Evolutionary conservation across 2,329 filamentous ascomycete genomes (phyloP).

Genomic region (Aspergillus tubingensis): DNA sequence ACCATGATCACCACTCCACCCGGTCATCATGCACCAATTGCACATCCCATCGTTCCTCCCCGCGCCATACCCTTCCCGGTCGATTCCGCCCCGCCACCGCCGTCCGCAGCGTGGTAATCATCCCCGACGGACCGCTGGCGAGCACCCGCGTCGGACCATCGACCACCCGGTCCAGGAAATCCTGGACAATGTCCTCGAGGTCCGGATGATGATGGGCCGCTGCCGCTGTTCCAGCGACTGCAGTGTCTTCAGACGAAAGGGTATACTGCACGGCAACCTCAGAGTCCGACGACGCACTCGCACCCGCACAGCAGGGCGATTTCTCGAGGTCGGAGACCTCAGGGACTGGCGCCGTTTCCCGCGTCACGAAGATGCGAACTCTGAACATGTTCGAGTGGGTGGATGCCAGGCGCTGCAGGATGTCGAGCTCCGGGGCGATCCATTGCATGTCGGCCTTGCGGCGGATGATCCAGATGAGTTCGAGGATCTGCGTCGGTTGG

Average conservation of each 20-base stretch:
- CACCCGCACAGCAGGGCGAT: background rate
- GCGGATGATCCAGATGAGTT: conserved; percentile 67
- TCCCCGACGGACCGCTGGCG: conserved; percentile 61
- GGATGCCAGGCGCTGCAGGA: conserved; percentile 41
- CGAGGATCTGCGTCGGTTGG: conserved; percentile 37
- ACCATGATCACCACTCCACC: conserved; percentile 35
- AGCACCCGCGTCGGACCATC: conserved; percentile 57
- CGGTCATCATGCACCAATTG: conserved; percentile 62
- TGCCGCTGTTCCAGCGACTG: background rate
- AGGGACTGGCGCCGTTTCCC: conserved; percentile 41
- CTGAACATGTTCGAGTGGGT: conserved; percentile 42
- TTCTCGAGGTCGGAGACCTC: background rate
- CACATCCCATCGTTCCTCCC: conserved; percentile 59
- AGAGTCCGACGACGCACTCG: background rate
- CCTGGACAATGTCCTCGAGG: conserved; percentile 51
- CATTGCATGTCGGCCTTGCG: conserved; percentile 58
- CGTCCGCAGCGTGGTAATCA: conserved; percentile 48
- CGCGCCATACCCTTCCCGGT: conserved; percentile 58
- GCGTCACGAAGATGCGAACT: conserved; percentile 62
- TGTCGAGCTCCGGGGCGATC: conserved; percentile 59
- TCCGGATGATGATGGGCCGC: conserved; percentile 22
- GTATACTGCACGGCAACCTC: conserved; percentile 15
- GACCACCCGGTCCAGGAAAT: conserved; percentile 49
- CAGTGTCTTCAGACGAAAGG: conserved; percentile 6
- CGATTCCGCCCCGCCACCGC: conserved; percentile 51